Conservation (phyloP, 139 green algal genomes). For the Asterochloris erici region DNA sequence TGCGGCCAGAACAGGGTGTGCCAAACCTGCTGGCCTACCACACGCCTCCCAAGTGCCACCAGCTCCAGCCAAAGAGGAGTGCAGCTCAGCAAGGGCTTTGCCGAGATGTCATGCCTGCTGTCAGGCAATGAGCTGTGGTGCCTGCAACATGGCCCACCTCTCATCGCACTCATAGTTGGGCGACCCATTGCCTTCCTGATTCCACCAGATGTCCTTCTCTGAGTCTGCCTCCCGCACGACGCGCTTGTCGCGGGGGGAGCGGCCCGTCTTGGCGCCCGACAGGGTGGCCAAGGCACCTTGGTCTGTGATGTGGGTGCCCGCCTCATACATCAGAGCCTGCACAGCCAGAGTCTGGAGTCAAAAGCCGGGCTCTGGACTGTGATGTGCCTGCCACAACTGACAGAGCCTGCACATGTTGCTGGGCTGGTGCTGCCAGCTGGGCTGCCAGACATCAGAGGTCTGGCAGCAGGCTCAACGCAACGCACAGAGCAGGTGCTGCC, state of each 20-base stretch:
- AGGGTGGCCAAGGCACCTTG: slow-evolving; percentile 73
- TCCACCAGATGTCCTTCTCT: slow-evolving; percentile 85
- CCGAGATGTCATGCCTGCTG: too few species aligned
- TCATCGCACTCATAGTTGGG: slow-evolving; percentile 87
- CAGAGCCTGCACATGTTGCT: too few species aligned
- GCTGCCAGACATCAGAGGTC: too few species aligned
- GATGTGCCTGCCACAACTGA: too few species aligned
- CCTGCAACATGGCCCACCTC: slow-evolving; percentile 12
- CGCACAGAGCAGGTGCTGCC: background rate
- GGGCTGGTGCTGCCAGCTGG: too few species aligned
- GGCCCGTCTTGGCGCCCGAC: slow-evolving; percentile 84
- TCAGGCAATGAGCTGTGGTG: too few species aligned
- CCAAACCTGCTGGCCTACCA: too few species aligned
- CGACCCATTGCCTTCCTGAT: slow-evolving; percentile 38
- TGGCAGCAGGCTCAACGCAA: background rate
- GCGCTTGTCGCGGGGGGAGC: slow-evolving; percentile 91
- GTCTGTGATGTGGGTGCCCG: slow-evolving; percentile 61
- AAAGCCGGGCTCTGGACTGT: too few species aligned
- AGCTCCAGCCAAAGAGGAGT: too few species aligned
- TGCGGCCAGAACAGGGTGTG: too few species aligned
- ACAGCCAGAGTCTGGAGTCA: background rate
- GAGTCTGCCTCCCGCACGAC: slow-evolving; percentile 76
- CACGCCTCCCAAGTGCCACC: too few species aligned
- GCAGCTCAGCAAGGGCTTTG: too few species aligned
- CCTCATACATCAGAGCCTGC: slow-evolving; percentile 66